Percentiles rank a stretch among this genome's conserved stretches.
phyloP scores from a whole-genome alignment of 176 grass and related monocot species.

The Elaeis guineensis region DNA sequence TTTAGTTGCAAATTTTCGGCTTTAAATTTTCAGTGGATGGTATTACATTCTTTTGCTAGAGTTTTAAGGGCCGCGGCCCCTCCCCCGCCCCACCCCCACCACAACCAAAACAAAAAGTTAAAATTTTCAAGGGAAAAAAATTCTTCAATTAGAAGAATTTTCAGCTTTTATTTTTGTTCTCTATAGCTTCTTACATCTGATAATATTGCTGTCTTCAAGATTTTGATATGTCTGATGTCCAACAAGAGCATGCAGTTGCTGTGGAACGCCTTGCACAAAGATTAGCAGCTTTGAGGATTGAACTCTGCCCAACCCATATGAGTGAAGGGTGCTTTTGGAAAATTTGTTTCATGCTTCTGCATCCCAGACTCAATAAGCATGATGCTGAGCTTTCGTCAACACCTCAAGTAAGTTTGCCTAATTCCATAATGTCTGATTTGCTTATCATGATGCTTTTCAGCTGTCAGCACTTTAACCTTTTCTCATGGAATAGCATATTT shows the following conservation, averaged over 20 bases:
- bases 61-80: too few species aligned
- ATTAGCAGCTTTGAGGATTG: conserved; percentile 80
- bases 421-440: too few species aligned
- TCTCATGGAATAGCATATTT: too few species aligned
- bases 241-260: conserved; percentile 72
- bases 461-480: too few species aligned
- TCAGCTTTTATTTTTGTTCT: not conserved
- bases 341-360: conserved; percentile 94
- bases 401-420: conserved; percentile 50
- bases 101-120: too few species aligned
- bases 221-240: conserved; percentile 90
- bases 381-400: conserved; percentile 84
- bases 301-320: conserved; percentile 83
- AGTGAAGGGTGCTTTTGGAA: conserved; percentile 92
- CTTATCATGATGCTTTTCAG: too few species aligned
- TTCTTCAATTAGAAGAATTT: too few species aligned
- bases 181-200: not conserved
- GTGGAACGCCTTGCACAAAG: conserved; percentile 62
- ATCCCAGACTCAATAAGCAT: conserved; percentile 78
- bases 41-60: too few species aligned
- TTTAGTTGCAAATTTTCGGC: too few species aligned
- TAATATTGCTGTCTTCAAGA: conserved; percentile 27
- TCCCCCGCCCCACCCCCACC: too few species aligned
- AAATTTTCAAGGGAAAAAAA: too few species aligned
- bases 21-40: too few species aligned